Evolutionary conservation across 345 rosid genomes (phyloP).

Genomic region (Populus pruinosa): DNA sequence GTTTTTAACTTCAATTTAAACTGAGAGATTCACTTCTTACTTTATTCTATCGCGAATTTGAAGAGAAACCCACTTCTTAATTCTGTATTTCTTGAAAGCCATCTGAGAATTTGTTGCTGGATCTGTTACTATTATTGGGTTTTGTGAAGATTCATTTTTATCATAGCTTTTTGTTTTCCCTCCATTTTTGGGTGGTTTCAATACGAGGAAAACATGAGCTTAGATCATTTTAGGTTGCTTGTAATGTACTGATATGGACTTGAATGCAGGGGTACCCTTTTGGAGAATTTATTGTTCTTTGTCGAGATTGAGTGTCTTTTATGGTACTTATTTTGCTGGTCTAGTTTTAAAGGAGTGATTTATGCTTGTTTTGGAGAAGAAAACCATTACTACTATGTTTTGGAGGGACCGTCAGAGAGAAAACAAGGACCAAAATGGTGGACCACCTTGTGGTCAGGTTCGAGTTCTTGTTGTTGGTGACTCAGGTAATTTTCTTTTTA

Average conservation of each 20-base stretch:
- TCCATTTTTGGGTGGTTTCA: background rate
- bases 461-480: slow-evolving; percentile 97
- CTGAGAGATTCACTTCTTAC: background rate
- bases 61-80: slow-evolving; percentile 1
- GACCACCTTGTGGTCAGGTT: slow-evolving; percentile 91
- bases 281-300: slow-evolving; percentile 13
- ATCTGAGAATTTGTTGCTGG: background rate
- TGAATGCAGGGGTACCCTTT: slow-evolving; percentile 17
- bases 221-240: slow-evolving; percentile 25
- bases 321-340: slow-evolving; percentile 23
- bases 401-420: slow-evolving; percentile 96
- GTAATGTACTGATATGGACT: slow-evolving; percentile 23
- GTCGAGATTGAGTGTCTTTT: slow-evolving; percentile 22
- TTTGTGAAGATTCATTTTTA: background rate
- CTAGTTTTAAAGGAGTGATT: slow-evolving; percentile 1
- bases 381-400: slow-evolving; percentile 48
- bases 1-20: background rate
- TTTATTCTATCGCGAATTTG: background rate
- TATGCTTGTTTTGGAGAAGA: background rate
- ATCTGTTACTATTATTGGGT: background rate
- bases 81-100: background rate
- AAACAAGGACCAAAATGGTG: slow-evolving; percentile 62
- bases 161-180: background rate
- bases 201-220: slow-evolving; percentile 3
- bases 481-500: slow-evolving; percentile 53